Percentiles rank a stretch among this genome's conserved stretches.
phyloP scores from a whole-genome alignment of 768 basidiomycete species.

The Boletus coccyginus region DNA sequence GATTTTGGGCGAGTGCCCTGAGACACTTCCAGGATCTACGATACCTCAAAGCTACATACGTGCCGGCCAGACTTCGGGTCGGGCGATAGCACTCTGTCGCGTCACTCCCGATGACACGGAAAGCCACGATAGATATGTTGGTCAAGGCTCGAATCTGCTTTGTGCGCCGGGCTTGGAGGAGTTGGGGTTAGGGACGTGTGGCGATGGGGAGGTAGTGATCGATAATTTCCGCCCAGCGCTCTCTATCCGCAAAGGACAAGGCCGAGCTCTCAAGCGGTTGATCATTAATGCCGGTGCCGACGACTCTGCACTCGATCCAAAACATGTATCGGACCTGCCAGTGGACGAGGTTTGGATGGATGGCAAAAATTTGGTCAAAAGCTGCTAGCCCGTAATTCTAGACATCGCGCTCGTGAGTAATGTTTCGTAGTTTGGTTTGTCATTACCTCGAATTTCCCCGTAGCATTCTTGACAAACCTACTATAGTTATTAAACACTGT shows the following conservation, averaged over 20 bases:
- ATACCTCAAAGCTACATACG: neutral
- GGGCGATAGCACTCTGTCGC: neutral
- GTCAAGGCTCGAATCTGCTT: neutral
- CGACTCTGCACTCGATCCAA: too few species aligned
- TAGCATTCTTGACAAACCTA: too few species aligned
- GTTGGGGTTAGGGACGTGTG: neutral
- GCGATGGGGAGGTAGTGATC: too few species aligned
- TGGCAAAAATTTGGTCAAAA: too few species aligned
- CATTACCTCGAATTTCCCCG: too few species aligned
- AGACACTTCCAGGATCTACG: neutral
- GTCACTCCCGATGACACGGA: too few species aligned
- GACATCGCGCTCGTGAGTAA: too few species aligned
- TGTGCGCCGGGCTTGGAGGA: neutral
- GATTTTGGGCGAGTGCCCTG: neutral
- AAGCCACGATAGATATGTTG: neutral
- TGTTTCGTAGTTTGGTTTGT: too few species aligned
- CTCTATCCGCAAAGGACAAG: neutral
- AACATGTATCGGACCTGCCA: too few species aligned
- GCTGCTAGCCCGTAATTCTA: too few species aligned
- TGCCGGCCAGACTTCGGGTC: neutral
- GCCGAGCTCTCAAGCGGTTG: neutral
- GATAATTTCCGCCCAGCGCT: neutral
- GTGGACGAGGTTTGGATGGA: neutral
- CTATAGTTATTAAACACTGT: too few species aligned
- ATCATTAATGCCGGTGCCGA: neutral